Evolutionary conservation across 495 filamentous ascomycete genomes (phyloP).

Genomic region (Hamigera avellanea): DNA sequence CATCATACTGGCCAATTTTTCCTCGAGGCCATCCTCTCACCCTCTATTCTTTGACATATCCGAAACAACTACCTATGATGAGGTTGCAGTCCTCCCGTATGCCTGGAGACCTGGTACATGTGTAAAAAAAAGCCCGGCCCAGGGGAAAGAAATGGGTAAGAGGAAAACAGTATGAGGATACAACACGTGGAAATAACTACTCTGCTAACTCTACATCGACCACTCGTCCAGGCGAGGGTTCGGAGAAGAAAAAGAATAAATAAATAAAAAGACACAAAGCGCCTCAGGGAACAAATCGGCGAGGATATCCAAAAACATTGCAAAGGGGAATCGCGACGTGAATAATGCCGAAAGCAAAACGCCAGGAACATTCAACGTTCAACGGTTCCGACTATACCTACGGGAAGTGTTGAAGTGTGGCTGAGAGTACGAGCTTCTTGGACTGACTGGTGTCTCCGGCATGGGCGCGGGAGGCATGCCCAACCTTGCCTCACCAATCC

Average conservation of each 20-base stretch:
- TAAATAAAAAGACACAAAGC: conserved; percentile 1
- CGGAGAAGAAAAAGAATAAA: not conserved
- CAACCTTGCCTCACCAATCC: conserved; percentile 73
- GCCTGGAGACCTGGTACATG: too few species aligned
- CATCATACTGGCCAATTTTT: too few species aligned
- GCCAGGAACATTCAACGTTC: conserved; percentile 4
- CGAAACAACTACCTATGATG: too few species aligned
- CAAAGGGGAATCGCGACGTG: not conserved
- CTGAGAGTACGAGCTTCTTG: conserved; percentile 30
- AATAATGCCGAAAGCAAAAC: conserved; percentile 5
- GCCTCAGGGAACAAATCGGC: conserved; percentile 7
- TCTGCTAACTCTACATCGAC: conserved; percentile 15
- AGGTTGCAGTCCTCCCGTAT: too few species aligned
- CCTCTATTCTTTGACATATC: too few species aligned
- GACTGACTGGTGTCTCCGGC: conserved; percentile 31
- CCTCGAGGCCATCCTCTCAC: too few species aligned
- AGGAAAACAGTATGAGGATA: conserved; percentile 8
- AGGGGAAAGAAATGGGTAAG: conserved; percentile 1
- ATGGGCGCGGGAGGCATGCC: conserved; percentile 40
- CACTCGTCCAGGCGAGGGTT: conserved; percentile 4
- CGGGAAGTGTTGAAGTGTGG: conserved; percentile 9
- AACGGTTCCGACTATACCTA: conserved; percentile 19
- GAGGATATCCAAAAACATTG: conserved; percentile 28
- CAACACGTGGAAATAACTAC: conserved; percentile 17
- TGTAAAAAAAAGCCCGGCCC: too few species aligned